phyloP scores from a whole-genome alignment of 1,139 yeast species.

The Petasospora rhodanensis region DNA sequence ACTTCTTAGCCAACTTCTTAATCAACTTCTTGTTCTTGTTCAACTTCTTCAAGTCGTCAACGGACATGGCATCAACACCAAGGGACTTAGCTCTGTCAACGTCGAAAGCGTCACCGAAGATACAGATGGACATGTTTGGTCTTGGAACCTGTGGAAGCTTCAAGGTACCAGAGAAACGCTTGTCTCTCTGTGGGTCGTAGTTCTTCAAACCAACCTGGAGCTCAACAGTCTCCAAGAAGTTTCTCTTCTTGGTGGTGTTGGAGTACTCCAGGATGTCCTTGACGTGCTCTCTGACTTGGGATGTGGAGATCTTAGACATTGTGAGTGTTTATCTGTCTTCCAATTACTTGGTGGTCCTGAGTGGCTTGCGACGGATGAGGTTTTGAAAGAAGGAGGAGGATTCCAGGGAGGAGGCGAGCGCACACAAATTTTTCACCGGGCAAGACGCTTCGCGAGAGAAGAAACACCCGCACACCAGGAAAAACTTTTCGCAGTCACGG shows the following conservation, averaged over 20 bases:
- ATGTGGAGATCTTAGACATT: slow-evolving; percentile 91
- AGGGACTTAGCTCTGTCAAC: slow-evolving; percentile 99
- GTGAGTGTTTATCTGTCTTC: slow-evolving; percentile 60
- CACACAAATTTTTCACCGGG: slow-evolving; percentile 12
- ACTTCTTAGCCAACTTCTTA: slow-evolving; percentile 99
- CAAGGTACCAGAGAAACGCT: slow-evolving; percentile 99
- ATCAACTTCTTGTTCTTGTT: slow-evolving; percentile 99
- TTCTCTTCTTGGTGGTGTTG: slow-evolving; percentile 97
- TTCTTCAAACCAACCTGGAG: slow-evolving; percentile 99
- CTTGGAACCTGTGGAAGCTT: slow-evolving; percentile 99
- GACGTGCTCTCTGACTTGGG: slow-evolving; percentile 97
- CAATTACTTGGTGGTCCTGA: slow-evolving; percentile 42
- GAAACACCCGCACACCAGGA: slow-evolving; percentile 4
- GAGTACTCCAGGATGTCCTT: slow-evolving; percentile 88
- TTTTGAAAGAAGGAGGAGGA: slow-evolving; percentile 1
- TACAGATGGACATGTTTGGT: slow-evolving; percentile 99
- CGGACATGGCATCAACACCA: slow-evolving; percentile 99
- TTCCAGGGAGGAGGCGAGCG: not conserved
- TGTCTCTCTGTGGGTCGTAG: slow-evolving; percentile 99
- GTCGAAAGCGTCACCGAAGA: slow-evolving; percentile 99
- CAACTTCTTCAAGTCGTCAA: slow-evolving; percentile 99
- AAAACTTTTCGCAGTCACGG: no score
- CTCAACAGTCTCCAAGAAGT: slow-evolving; percentile 99
- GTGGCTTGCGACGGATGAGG: slow-evolving; percentile 35
- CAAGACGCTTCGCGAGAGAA: no score